Conservation (phyloP, 148 eudicot species). For the Camellia granthamiana region DNA sequence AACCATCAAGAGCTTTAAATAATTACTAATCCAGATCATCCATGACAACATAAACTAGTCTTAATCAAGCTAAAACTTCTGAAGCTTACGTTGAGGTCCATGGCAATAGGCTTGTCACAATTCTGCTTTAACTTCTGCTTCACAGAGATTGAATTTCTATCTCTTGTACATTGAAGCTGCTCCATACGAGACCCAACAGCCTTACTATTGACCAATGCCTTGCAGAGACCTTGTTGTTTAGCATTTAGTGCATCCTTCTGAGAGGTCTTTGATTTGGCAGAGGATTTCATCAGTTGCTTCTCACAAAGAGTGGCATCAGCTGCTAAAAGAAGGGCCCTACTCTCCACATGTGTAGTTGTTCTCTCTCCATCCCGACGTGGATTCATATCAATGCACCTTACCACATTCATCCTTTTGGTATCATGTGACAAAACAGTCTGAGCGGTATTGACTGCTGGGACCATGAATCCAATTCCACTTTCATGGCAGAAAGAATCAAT, state of each 20-base stretch:
- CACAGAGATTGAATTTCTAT: slow-evolving; percentile 21
- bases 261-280: slow-evolving; percentile 18
- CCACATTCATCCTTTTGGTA: slow-evolving; percentile 9
- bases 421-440: neutral
- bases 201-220: slow-evolving; percentile 23
- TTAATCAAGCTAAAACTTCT: neutral
- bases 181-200: slow-evolving; percentile 16
- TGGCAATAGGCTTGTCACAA: slow-evolving; percentile 21
- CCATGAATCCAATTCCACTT: slow-evolving; percentile 15
- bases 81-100: slow-evolving; percentile 38
- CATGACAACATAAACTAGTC: neutral
- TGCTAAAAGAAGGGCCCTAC: slow-evolving; percentile 21
- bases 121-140: slow-evolving; percentile 40
- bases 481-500: slow-evolving; percentile 14
- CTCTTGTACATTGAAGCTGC: slow-evolving; percentile 24
- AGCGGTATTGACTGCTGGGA: slow-evolving; percentile 14
- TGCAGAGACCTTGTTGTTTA: slow-evolving; percentile 22
- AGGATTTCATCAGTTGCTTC: slow-evolving; percentile 23
- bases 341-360: slow-evolving; percentile 13
- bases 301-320: slow-evolving; percentile 17
- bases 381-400: slow-evolving; percentile 4
- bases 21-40: slow-evolving; percentile 10
- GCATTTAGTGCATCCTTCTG: slow-evolving; percentile 26
- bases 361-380: slow-evolving; percentile 11
- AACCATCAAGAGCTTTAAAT: slow-evolving; percentile 11